These are phyloP conservation scores for Cladosporium sp. DNA, from an alignment of 2,329 filamentous ascomycete genomes.

Conservation along the genomic window DNA sequence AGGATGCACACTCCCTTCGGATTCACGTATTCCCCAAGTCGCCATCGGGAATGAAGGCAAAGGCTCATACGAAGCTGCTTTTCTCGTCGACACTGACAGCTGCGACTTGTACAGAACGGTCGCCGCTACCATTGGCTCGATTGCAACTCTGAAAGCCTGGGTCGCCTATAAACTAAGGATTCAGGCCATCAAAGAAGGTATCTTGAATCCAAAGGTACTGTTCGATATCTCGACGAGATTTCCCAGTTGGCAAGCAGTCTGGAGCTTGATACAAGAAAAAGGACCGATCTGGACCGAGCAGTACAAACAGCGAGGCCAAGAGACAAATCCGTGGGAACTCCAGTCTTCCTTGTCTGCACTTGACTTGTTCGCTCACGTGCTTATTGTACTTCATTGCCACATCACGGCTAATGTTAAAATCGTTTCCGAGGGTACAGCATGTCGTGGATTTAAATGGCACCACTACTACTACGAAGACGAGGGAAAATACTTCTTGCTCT, in stretches of 20 bases:
- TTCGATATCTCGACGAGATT: background rate
- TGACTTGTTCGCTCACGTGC: background rate
- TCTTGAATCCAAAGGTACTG: too few relatives aligned
- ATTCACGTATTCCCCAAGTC: background rate
- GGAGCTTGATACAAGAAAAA: background rate
- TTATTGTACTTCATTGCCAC: background rate
- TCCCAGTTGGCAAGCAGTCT: background rate
- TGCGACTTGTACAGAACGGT: background rate
- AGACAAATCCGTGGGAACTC: background rate
- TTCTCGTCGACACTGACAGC: background rate
- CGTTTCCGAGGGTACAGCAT: too few relatives aligned
- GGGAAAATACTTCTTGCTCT: background rate
- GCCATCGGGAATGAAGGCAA: background rate
- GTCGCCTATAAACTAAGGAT: background rate
- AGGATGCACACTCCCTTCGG: background rate
- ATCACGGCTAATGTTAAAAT: background rate
- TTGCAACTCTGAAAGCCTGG: background rate
- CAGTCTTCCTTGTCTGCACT: background rate
- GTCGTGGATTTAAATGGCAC: background rate
- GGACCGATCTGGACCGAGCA: too few relatives aligned
- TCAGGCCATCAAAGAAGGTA: background rate
- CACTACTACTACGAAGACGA: background rate
- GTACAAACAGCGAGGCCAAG: too few relatives aligned
- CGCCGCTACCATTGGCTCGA: too few relatives aligned
- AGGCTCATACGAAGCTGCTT: background rate